These are phyloP conservation scores for Ploettnerulaceae sp. DNA, from an alignment of 2,329 filamentous ascomycete species.

Conservation along the genomic window DNA sequence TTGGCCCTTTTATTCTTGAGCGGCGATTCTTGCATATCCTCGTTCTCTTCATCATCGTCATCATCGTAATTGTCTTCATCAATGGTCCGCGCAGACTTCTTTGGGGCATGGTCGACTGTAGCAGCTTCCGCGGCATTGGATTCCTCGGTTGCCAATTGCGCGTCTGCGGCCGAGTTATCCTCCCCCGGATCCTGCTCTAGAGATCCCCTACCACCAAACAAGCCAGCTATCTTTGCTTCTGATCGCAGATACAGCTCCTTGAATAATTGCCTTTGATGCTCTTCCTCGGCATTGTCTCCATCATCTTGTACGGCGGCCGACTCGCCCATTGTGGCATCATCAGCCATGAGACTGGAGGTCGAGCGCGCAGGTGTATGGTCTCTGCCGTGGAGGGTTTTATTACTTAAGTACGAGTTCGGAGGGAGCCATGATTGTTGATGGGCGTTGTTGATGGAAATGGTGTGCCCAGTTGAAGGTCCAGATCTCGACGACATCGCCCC, in stretches of 20 bases:
- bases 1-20: conserved; percentile 46
- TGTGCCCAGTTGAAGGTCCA: conserved; percentile 19
- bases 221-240: conserved; percentile 68
- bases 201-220: conserved; percentile 55
- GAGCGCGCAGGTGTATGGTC: conserved; percentile 49
- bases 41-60: conserved; percentile 74
- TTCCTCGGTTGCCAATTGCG: conserved; percentile 45
- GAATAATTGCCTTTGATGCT: conserved; percentile 67
- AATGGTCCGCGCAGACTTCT: conserved; percentile 72
- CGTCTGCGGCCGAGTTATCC: conserved; percentile 30
- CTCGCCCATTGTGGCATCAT: conserved; percentile 41
- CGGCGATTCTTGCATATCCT: conserved; percentile 48
- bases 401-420: conserved; percentile 47
- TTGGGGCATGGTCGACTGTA: conserved; percentile 44
- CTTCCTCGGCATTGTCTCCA: conserved; percentile 57
- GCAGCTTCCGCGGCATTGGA: conserved; percentile 46
- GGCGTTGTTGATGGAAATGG: conserved; percentile 24
- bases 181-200: conserved; percentile 22
- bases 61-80: conserved; percentile 83
- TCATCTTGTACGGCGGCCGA: conserved; percentile 44
- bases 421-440: conserved; percentile 62
- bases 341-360: conserved; percentile 28
- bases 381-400: conserved; percentile 46
- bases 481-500: conserved; percentile 27
- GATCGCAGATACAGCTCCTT: conserved; percentile 70